phyloP scores from a whole-genome alignment of 202 grass and related monocot genomes.

The Digitaria exilis region DNA sequence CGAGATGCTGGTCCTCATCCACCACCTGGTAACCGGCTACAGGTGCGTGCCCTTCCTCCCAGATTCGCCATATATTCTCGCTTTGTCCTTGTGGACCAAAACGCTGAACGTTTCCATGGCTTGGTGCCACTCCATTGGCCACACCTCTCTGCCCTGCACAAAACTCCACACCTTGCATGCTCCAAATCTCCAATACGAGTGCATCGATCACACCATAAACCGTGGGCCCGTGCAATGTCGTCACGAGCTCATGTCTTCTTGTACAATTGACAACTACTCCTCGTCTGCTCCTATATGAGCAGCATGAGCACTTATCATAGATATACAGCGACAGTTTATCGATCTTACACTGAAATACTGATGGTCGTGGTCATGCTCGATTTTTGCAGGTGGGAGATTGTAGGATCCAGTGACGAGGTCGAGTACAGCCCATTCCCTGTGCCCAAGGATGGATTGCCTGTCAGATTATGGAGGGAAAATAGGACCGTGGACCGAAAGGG shows the following conservation, averaged over 20 bases:
- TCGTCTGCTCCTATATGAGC: neutral
- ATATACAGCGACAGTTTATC: neutral
- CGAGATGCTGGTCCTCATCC: slow-evolving; percentile 75
- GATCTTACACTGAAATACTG: neutral
- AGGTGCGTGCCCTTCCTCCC: slow-evolving; percentile 38
- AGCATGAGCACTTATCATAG: neutral
- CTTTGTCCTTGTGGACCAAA: slow-evolving; percentile 21
- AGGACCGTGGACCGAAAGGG: neutral
- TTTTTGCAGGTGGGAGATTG: slow-evolving; percentile 68
- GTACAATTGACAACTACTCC: neutral
- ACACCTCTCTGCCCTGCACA: slow-evolving; percentile 2
- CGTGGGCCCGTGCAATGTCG: neutral
- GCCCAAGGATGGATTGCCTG: slow-evolving; percentile 61
- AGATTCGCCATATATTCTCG: slow-evolving; percentile 27
- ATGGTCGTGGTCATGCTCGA: slow-evolving; percentile 4
- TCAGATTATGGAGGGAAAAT: slow-evolving; percentile 42
- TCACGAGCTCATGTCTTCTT: slow-evolving; percentile 1
- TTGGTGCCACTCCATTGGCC: slow-evolving; percentile 27
- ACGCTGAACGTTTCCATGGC: neutral
- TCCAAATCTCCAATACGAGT: slow-evolving; percentile 32
- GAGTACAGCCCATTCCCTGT: slow-evolving; percentile 85
- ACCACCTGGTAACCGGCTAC: slow-evolving; percentile 67
- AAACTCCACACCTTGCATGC: slow-evolving; percentile 8
- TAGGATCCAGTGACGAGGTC: slow-evolving; percentile 46
- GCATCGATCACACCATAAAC: slow-evolving; percentile 13